phyloP scores from a whole-genome alignment of 208 protist species.

The Blastocrithidia nonstop region DNA sequence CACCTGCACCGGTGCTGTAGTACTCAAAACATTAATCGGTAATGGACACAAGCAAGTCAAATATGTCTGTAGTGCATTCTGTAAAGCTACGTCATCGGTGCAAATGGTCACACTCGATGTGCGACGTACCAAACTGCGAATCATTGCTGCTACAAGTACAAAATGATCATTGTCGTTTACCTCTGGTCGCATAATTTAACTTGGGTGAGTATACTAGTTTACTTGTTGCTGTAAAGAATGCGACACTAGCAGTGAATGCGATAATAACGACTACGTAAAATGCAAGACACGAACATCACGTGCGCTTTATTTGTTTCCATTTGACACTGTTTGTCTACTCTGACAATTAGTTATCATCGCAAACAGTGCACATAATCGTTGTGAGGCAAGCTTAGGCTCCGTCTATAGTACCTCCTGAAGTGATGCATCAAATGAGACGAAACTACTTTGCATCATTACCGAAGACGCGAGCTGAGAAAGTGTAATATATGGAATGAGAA shows the following conservation, averaged over 20 bases:
- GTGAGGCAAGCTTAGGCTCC: constrained; percentile 49
- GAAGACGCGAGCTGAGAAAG: constrained; percentile 46
- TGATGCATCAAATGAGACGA: constrained; percentile 43
- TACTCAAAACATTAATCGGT: constrained; percentile 25
- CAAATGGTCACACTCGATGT: constrained; percentile 31
- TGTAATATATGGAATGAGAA: constrained; percentile 42
- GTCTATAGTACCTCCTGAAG: constrained; percentile 24
- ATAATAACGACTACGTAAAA: neutral
- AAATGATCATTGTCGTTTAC: constrained; percentile 75
- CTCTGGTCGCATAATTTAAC: constrained; percentile 3
- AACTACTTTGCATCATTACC: constrained; percentile 8
- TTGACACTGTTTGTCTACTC: neutral
- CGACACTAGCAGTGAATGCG: neutral
- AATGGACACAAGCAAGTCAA: constrained; percentile 14
- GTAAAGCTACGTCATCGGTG: constrained; percentile 36
- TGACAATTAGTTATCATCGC: constrained; percentile 10
- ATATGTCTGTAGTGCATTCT: neutral
- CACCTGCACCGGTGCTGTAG: constrained; percentile 22
- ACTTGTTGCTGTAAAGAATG: constrained; percentile 17
- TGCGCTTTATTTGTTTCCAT: neutral
- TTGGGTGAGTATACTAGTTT: constrained; percentile 66
- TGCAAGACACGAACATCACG: neutral
- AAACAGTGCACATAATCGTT: constrained; percentile 43
- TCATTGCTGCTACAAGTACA: constrained; percentile 47
- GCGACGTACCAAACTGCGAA: constrained; percentile 18